Base-by-base conservation (phyloP, 306 rosid genomes). In the Glycine latifolia region DNA sequence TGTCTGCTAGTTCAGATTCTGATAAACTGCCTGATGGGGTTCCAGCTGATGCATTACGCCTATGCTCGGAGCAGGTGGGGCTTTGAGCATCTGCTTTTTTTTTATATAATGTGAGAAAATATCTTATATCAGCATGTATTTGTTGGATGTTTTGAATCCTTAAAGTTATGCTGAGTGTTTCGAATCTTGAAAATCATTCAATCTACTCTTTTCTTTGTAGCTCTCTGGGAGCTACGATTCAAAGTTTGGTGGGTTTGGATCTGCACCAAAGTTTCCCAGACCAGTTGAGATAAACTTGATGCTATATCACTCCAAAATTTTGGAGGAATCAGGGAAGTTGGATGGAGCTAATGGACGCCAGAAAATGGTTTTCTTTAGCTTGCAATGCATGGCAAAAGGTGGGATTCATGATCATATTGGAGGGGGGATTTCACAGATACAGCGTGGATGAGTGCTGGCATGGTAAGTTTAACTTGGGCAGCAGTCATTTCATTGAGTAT, bases 361-460 rank as follows among this genome's bases (percentile, higher is more conserved):
- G 86, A 70, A 89, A 71, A 89, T 85, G 95, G 97, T 91, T 71
- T 75, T 89, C 68, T 85, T 86, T 77, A 87, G 86, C 85, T 87
- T 95, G 89, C 89, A 93, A 84, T 88, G 92, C 86, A 95, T 95
- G 99, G 97, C 97, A 78, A 91, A 90, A 79, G 99, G 99, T 44
- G 99, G 99, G 58, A 75, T 95, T 75, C 97, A 91, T 65, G 97
- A 95, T 83, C 99, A 95, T 58, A 43, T 95, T 71, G 99, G 99
- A 80, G 97, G 99, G 99, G 37, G 99, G 99, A 35, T 95, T 95
- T 83, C 99, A 95, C 80, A 89, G 98, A 91, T 95, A 95, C 79
- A 95, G 99, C 4, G 97, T 95, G 62, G 99, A 95, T 67, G 97
- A 93, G 89, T 89, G 97, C 87, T 95, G 99, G 99, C 99, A 95